phyloP scores from a whole-genome alignment of 2,329 filamentous ascomycete genomes.

The Pseudogymnoascus sp. region DNA sequence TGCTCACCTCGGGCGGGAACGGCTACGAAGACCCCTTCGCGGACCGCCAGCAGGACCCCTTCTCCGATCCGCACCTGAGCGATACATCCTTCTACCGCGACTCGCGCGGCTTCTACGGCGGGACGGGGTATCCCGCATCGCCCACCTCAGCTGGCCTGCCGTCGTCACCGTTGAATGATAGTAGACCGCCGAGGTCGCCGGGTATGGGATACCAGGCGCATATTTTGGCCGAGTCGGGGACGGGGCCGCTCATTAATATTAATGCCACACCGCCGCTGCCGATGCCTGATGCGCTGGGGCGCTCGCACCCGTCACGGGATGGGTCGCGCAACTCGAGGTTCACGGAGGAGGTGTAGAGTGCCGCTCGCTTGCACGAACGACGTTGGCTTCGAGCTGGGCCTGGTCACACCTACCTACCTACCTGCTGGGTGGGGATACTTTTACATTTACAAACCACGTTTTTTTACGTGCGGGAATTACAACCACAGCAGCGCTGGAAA shows the following conservation, averaged over 20 bases:
- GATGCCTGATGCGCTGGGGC: conserved; percentile 28
- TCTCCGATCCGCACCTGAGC: conserved; percentile 36
- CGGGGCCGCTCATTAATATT: background rate
- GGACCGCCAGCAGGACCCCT: conserved; percentile 23
- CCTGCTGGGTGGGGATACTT: background rate
- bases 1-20: conserved; percentile 53
- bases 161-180: conserved; percentile 13
- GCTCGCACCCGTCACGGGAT: conserved; percentile 36
- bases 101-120: conserved; percentile 37
- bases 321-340: conserved; percentile 37
- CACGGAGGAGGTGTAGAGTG: conserved; percentile 34
- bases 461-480: background rate
- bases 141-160: conserved; percentile 1
- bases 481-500: background rate
- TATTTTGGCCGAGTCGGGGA: conserved; percentile 19
- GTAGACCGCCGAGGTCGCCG: conserved; percentile 28
- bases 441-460: background rate
- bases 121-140: conserved; percentile 16
- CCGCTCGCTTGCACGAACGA: background rate
- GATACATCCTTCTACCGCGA: conserved; percentile 45
- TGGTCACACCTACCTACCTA: background rate
- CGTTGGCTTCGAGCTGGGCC: background rate
- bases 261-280: conserved; percentile 41
- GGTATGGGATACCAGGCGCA: background rate
- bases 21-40: conserved; percentile 47